These are phyloP conservation scores for Echeveria elegans DNA, from an alignment of 164 flowering plant species.

Conservation along the genomic window DNA sequence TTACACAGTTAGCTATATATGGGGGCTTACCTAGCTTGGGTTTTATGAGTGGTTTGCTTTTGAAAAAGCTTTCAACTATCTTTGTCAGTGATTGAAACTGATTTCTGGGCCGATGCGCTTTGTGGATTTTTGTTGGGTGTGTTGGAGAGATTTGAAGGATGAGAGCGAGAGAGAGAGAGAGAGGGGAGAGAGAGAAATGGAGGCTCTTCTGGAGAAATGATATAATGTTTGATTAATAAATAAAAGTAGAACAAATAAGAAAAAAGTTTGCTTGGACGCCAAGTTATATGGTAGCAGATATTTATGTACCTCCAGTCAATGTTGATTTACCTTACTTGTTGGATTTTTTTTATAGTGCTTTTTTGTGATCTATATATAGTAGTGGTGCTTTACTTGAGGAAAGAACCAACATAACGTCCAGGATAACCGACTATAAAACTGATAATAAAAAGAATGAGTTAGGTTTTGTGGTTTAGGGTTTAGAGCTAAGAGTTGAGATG, in stretches of 20 bases:
- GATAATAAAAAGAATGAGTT: too few species aligned
- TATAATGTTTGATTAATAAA: constrained; percentile 1
- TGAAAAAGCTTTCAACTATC: not conserved
- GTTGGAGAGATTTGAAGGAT: not conserved
- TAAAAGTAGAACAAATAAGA: constrained; percentile 12
- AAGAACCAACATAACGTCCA: too few species aligned
- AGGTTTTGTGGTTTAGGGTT: too few species aligned
- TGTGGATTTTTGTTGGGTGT: not conserved
- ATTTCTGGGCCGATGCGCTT: not conserved
- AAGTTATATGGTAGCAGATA: constrained; percentile 29
- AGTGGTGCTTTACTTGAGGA: too few species aligned
- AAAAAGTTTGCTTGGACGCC: constrained; percentile 48
- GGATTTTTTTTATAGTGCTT: too few species aligned
- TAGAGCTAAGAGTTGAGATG: too few species aligned
- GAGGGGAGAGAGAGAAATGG: constrained; percentile 11
- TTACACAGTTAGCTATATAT: not conserved
- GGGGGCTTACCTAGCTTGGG: not conserved
- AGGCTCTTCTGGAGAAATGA: not conserved
- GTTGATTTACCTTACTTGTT: too few species aligned
- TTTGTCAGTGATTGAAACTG: not conserved
- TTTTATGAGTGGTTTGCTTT: not conserved
- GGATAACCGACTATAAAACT: too few species aligned
- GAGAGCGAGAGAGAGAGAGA: constrained; percentile 5
- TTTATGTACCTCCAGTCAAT: not conserved
- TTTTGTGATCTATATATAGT: too few species aligned